Evolutionary conservation across 768 basidiomycete genomes (phyloP).

Genomic region (Symmetrospora coprosmae): DNA sequence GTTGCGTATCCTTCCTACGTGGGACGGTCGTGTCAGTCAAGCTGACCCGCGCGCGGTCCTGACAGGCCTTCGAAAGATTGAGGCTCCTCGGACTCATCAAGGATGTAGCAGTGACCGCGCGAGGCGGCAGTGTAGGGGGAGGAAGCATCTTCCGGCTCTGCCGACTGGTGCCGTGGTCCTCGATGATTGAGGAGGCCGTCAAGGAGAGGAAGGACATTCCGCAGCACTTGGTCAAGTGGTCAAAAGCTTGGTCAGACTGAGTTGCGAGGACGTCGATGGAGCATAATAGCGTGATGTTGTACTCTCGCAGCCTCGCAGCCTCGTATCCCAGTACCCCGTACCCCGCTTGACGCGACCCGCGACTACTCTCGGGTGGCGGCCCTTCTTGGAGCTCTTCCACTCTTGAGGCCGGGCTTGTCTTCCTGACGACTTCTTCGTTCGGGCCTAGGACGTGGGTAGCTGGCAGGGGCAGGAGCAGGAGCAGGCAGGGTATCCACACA

Average conservation of each 20-base stretch:
- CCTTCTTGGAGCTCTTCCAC: neutral
- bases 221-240: constrained; percentile 22
- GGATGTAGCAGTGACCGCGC: neutral
- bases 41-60: neutral
- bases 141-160: constrained; percentile 20
- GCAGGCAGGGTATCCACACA: no score
- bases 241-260: constrained; percentile 20
- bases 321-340: neutral
- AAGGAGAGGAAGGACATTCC: constrained; percentile 17
- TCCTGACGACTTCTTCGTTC: neutral
- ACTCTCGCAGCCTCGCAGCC: neutral
- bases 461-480: no score
- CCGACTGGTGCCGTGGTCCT: constrained; percentile 21
- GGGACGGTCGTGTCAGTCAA: neutral
- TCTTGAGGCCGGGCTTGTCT: neutral
- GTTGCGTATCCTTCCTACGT: neutral
- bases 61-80: constrained; percentile 24
- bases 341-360: neutral
- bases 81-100: constrained; percentile 11
- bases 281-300: neutral
- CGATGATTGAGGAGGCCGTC: constrained; percentile 20
- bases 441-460: no score
- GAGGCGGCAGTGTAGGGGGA: neutral
- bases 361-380: neutral
- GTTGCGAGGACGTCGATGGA: neutral